These are phyloP conservation scores for Jamesozyma jinghongensis DNA, from an alignment of 805 yeast genomes.

Conservation along the genomic window DNA sequence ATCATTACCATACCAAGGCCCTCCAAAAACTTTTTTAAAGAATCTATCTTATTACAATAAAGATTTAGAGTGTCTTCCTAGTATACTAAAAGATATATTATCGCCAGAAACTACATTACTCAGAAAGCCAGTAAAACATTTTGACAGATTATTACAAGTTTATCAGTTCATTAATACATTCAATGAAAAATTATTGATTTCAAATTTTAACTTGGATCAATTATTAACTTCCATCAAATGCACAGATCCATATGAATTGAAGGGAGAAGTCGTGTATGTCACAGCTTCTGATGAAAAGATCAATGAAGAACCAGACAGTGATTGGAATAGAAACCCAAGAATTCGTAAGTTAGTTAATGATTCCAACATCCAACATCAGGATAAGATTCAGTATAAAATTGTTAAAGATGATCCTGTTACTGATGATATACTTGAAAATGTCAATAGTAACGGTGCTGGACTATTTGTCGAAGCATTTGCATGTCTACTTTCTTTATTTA, in stretches of 20 bases:
- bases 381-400: conserved; percentile 11
- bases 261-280: conserved; percentile 22
- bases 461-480: conserved; percentile 23
- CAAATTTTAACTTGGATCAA: conserved; percentile 25
- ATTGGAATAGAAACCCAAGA: conserved; percentile 17
- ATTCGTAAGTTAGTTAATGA: conserved; percentile 13
- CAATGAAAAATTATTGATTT: conserved; percentile 16
- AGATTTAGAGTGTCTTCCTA: conserved; percentile 16
- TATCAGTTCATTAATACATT: conserved; percentile 28
- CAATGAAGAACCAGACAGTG: conserved; percentile 9
- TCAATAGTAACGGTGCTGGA: conserved; percentile 19
- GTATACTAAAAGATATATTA: not conserved
- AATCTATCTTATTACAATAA: conserved; percentile 16
- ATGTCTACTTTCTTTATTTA: conserved; percentile 25
- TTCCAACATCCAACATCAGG: conserved; percentile 3
- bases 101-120: not conserved
- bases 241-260: conserved; percentile 21
- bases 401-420: conserved; percentile 15
- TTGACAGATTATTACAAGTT: conserved; percentile 21
- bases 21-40: conserved; percentile 12
- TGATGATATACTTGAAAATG: conserved; percentile 21
- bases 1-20: conserved; percentile 18
- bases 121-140: conserved; percentile 7
- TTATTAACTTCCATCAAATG: conserved; percentile 24
- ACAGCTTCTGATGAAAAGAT: not conserved